phyloP scores from a whole-genome alignment of 2,329 filamentous ascomycete species.

The Sarocladiaceae sp. region DNA sequence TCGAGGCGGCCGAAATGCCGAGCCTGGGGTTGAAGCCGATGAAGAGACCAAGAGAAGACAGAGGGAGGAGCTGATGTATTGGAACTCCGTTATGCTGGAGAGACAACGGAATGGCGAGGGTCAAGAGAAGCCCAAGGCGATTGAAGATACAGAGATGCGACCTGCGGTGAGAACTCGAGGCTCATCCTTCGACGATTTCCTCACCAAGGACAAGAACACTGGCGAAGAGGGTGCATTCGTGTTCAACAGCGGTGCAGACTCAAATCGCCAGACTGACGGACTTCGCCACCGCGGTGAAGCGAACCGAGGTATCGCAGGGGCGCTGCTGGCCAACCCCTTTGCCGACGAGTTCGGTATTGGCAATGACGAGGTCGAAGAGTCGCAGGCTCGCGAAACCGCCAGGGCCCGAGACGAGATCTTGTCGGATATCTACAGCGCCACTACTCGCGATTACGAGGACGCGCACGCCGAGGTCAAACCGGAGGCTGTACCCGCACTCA shows the following conservation, averaged over 20 bases:
- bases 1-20: slow-evolving; percentile 32
- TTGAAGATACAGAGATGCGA: neutral
- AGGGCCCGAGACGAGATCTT: slow-evolving; percentile 43
- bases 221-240: slow-evolving; percentile 53
- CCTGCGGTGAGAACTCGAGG: slow-evolving; percentile 19
- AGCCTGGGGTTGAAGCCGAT: slow-evolving; percentile 55
- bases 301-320: slow-evolving; percentile 38
- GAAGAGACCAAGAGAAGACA: slow-evolving; percentile 57
- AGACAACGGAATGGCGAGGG: slow-evolving; percentile 34
- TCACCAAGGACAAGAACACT: slow-evolving; percentile 40
- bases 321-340: slow-evolving; percentile 55
- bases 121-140: slow-evolving; percentile 1
- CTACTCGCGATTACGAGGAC: slow-evolving; percentile 35
- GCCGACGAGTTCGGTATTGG: slow-evolving; percentile 53
- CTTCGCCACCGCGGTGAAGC: slow-evolving; percentile 46
- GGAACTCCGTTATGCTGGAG: slow-evolving; percentile 54
- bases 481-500: slow-evolving; percentile 23
- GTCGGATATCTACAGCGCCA: slow-evolving; percentile 56
- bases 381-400: slow-evolving; percentile 28
- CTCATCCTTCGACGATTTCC: slow-evolving; percentile 56
- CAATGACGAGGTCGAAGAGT: slow-evolving; percentile 36
- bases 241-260: slow-evolving; percentile 52
- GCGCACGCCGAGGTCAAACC: slow-evolving; percentile 19
- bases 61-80: slow-evolving; percentile 61
- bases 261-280: slow-evolving; percentile 34